A percentile compares a stretch with the other conserved stretches of the same genome.
phyloP scores from a whole-genome alignment of 257 asterid species.

The Nicotiana sylvestris region DNA sequence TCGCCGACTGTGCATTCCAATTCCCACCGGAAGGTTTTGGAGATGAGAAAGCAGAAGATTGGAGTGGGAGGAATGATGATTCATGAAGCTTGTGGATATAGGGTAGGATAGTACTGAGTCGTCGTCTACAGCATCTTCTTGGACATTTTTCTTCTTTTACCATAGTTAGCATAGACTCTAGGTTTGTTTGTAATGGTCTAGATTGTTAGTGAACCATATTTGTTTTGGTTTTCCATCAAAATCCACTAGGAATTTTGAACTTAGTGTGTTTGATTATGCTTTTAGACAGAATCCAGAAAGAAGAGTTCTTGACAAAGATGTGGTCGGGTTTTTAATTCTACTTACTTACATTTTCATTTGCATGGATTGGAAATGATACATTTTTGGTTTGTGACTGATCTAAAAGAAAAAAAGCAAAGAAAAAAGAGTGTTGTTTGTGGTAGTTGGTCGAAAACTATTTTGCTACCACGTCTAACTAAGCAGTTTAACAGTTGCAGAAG shows the following conservation, averaged over 20 bases:
- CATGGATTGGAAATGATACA: constrained; percentile 5
- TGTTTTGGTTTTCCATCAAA: constrained; percentile 26
- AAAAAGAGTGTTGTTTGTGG: background rate
- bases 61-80: constrained; percentile 26
- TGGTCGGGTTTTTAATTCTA: constrained; percentile 14
- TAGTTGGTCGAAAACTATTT: background rate
- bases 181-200: constrained; percentile 33
- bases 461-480: background rate
- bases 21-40: constrained; percentile 79
- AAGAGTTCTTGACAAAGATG: constrained; percentile 10
- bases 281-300: constrained; percentile 16
- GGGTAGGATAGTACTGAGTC: constrained; percentile 45
- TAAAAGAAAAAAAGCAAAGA: too few species aligned
- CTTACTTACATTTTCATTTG: constrained; percentile 2
- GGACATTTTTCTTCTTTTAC: background rate
- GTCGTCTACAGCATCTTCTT: constrained; percentile 28
- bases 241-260: constrained; percentile 33
- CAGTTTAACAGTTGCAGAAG: background rate
- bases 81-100: constrained; percentile 51
- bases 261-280: constrained; percentile 24
- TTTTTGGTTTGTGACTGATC: background rate
- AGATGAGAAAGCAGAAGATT: constrained; percentile 78
- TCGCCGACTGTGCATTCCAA: constrained; percentile 61
- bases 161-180: constrained; percentile 43
- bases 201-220: constrained; percentile 25